Conservation (phyloP, 108 stramenopile genomes). For the Aurantiochytrium sp. region DNA sequence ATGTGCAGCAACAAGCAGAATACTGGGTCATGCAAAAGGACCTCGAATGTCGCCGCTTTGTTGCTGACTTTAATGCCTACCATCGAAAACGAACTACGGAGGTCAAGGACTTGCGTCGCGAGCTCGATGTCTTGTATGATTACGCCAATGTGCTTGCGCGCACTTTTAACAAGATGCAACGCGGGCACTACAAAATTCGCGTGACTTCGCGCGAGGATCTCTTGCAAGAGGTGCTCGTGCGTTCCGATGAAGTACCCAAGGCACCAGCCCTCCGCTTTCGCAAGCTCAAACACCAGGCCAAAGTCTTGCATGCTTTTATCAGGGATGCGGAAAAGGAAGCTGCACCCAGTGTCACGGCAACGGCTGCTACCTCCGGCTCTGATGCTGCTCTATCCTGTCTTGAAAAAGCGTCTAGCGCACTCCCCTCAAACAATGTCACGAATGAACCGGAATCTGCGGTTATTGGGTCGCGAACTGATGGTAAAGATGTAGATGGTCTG, state of each 20-base stretch:
- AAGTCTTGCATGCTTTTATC: not conserved
- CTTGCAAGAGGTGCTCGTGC: not conserved
- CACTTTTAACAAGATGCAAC: not conserved
- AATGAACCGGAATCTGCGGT: no score
- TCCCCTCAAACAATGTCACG: no score
- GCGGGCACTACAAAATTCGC: not conserved
- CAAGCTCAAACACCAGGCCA: not conserved
- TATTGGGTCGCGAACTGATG: no score
- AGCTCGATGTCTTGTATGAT: not conserved
- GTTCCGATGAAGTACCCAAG: not conserved
- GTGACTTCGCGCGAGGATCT: not conserved
- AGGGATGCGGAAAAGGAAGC: not conserved
- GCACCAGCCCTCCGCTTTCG: not conserved
- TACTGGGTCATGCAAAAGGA: constrained; percentile 13
- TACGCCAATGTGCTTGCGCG: not conserved
- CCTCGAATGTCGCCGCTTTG: not conserved
- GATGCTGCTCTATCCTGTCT: no score
- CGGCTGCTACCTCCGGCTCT: no score
- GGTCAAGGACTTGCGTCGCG: not conserved
- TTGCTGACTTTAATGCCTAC: not conserved
- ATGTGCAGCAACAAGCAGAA: not conserved
- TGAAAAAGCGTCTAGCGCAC: no score
- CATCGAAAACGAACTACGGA: not conserved
- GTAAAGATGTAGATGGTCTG: not conserved
- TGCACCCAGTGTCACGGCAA: not conserved